These are phyloP conservation scores for Kluyveromyces sp. DNA, from an alignment of 1,139 yeast genomes.

Conservation along the genomic window DNA sequence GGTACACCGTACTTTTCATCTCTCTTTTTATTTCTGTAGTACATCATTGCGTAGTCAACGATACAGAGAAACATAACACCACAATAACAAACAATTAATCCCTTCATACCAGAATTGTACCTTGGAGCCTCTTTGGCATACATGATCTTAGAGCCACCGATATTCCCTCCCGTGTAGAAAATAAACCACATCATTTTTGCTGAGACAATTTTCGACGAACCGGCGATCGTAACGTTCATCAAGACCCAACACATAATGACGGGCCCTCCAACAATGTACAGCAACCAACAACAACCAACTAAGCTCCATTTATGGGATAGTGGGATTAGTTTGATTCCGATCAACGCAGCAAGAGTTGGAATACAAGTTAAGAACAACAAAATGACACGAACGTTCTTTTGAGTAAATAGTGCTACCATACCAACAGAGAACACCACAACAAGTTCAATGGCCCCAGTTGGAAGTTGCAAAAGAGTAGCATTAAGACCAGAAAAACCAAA, in stretches of 20 bases:
- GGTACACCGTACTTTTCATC: constrained; percentile 13
- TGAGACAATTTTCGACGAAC: constrained; percentile 42
- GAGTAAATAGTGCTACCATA: constrained; percentile 36
- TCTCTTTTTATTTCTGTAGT: constrained; percentile 18
- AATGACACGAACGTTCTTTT: constrained; percentile 20
- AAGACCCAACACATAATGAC: constrained; percentile 42
- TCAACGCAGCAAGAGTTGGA: constrained; percentile 31
- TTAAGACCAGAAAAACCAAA: constrained; percentile 32
- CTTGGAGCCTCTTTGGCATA: constrained; percentile 42
- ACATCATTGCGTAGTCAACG: constrained; percentile 12
- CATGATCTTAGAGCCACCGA: constrained; percentile 54
- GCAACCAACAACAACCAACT: constrained; percentile 19
- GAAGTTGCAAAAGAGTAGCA: constrained; percentile 36
- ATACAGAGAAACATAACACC: constrained; percentile 15
- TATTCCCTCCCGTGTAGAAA: constrained; percentile 52
- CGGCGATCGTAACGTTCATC: constrained; percentile 50
- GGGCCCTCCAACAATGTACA: constrained; percentile 32
- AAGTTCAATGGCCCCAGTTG: constrained; percentile 34
- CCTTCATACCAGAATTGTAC: constrained; percentile 37
- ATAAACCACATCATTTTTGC: constrained; percentile 40
- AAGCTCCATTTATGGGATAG: constrained; percentile 28
- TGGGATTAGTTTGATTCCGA: constrained; percentile 25
- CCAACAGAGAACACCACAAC: constrained; percentile 32
- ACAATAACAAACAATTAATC: constrained; percentile 12
- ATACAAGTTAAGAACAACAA: constrained; percentile 35